phyloP scores from a whole-genome alignment of 1,284 basidiomycete species.

The Sporisorium scitamineum region DNA sequence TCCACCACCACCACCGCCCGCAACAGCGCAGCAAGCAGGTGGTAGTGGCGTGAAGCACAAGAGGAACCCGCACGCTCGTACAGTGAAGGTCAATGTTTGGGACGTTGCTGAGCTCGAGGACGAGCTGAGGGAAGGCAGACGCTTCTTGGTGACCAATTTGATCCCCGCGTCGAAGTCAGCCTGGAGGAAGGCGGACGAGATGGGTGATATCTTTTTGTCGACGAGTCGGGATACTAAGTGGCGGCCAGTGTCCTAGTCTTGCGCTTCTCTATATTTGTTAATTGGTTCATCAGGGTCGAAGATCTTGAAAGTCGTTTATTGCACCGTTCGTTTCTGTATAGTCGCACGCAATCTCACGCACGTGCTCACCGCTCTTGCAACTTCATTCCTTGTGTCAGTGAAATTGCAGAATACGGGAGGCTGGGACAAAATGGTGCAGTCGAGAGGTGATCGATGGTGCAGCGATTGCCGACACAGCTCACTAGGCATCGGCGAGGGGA shows the following conservation, averaged over 20 bases:
- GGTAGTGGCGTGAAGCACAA: slow-evolving; percentile 5
- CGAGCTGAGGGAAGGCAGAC: slow-evolving; percentile 32
- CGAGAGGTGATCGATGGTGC: neutral
- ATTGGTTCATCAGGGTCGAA: too few species aligned
- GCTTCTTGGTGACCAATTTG: slow-evolving; percentile 75
- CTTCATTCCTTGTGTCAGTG: neutral
- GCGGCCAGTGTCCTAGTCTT: slow-evolving; percentile 53
- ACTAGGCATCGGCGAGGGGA: slow-evolving; percentile 6
- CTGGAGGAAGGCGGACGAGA: slow-evolving; percentile 75
- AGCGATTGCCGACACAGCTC: neutral
- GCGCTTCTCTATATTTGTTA: too few species aligned
- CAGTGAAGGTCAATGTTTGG: slow-evolving; percentile 58
- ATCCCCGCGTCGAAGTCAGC: slow-evolving; percentile 75
- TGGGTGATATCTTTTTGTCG: slow-evolving; percentile 76
- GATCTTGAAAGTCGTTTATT: too few species aligned
- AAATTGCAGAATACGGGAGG: neutral
- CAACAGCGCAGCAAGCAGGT: neutral
- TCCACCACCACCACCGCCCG: slow-evolving; percentile 12
- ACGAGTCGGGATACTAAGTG: slow-evolving; percentile 77
- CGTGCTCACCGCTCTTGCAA: neutral
- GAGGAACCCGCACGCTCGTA: slow-evolving; percentile 44
- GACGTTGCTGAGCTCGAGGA: slow-evolving; percentile 35
- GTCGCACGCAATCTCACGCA: slow-evolving; percentile 1
- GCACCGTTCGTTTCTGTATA: neutral
- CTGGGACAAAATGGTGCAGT: neutral